Evolutionary conservation across 108 stramenopile genomes (phyloP).

Genomic region (Ochromonas danica): DNA sequence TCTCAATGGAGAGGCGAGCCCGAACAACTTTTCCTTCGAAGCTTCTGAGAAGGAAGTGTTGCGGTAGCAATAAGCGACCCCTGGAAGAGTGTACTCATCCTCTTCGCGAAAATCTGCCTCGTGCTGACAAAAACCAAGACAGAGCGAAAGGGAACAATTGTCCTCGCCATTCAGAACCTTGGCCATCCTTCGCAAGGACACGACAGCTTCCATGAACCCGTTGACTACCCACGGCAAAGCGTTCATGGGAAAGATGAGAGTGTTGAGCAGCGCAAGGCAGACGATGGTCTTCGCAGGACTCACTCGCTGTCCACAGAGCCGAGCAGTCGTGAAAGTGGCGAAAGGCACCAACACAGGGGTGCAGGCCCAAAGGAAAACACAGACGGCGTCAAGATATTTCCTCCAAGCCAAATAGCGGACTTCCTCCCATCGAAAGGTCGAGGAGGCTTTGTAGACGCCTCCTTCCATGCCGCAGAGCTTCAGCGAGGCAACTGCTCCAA

Average conservation of each 20-base stretch:
- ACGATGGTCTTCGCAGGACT: conserved; percentile 1
- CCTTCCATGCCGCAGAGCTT: conserved; percentile 52
- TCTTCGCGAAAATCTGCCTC: too few species aligned
- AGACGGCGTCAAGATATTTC: conserved; percentile 54
- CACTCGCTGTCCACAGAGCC: neutral
- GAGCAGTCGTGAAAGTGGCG: conserved; percentile 36
- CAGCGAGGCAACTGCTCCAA: conserved; percentile 39
- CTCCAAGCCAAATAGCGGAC: conserved; percentile 31
- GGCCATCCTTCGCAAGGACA: conserved; percentile 3
- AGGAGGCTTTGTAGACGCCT: conserved; percentile 8
- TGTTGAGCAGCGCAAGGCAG: conserved; percentile 28
- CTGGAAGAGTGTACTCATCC: too few species aligned
- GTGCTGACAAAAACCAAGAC: too few species aligned
- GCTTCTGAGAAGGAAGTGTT: too few species aligned
- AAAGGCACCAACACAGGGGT: conserved; percentile 46
- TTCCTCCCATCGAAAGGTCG: conserved; percentile 35
- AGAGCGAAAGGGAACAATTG: too few species aligned
- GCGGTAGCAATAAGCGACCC: too few species aligned
- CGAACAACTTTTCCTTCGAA: too few species aligned
- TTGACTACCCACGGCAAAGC: conserved; percentile 39
- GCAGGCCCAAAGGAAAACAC: conserved; percentile 57
- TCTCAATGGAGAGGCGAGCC: too few species aligned
- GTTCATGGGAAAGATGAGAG: conserved; percentile 43
- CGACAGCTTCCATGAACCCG: conserved; percentile 33
- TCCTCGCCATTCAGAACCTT: too few species aligned